Conservation (phyloP, 192 early-diverging fungal genomes). For the Glomus cerebriforme region DNA sequence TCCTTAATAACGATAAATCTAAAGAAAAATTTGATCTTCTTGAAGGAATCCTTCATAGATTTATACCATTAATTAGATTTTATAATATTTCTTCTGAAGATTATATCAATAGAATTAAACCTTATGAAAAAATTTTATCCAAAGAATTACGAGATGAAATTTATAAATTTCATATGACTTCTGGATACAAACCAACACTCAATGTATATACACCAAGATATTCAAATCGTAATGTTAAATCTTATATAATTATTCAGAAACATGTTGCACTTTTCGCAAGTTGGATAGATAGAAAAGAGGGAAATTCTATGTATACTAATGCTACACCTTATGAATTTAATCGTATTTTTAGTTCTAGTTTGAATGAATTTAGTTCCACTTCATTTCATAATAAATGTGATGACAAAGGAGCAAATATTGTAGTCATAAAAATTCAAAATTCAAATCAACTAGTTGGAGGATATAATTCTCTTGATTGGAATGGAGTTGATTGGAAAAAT, state of each 20-base stretch:
- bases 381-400: slow-evolving; percentile 9
- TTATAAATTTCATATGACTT: too few species aligned
- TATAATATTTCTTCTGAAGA: too few species aligned
- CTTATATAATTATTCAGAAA: neutral
- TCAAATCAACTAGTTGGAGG: neutral
- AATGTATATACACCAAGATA: slow-evolving; percentile 9
- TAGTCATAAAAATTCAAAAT: neutral
- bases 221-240: neutral
- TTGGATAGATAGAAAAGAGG: slow-evolving; percentile 23
- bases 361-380: neutral
- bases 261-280: neutral
- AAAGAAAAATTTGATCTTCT: slow-evolving; percentile 3
- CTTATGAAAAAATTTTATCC: too few species aligned
- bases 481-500: too few species aligned
- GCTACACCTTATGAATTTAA: too few species aligned
- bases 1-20: neutral
- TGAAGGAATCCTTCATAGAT: neutral
- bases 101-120: too few species aligned
- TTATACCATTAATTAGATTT: too few species aligned
- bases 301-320: neutral
- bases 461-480: slow-evolving; percentile 12
- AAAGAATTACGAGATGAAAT: too few species aligned
- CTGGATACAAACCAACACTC: too few species aligned
- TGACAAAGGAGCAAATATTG: neutral
- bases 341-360: neutral